phyloP scores from a whole-genome alignment of 2,329 filamentous ascomycete genomes.

The Pseudogymnoascus sp. region DNA sequence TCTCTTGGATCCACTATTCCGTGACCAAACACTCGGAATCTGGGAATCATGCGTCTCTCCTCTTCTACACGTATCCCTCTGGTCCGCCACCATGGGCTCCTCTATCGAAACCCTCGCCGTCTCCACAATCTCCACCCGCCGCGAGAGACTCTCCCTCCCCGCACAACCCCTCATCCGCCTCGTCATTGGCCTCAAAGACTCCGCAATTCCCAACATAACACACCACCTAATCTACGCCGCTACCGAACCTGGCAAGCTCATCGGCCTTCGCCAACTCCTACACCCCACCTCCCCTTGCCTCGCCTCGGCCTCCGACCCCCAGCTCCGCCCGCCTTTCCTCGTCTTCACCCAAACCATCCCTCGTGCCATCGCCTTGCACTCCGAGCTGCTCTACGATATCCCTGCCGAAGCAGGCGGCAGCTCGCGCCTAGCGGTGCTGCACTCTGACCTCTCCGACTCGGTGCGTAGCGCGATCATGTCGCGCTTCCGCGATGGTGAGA shows the following conservation, averaged over 20 bases:
- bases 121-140: slow-evolving; percentile 54
- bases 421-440: slow-evolving; percentile 77
- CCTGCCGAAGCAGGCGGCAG: slow-evolving; percentile 78
- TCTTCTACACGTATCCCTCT: slow-evolving; percentile 67
- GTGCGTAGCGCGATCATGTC: slow-evolving; percentile 76
- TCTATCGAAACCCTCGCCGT: slow-evolving; percentile 74
- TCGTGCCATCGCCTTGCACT: slow-evolving; percentile 75
- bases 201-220: slow-evolving; percentile 82
- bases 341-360: slow-evolving; percentile 96
- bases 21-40: slow-evolving; percentile 75
- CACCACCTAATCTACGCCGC: slow-evolving; percentile 87
- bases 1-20: slow-evolving; percentile 81
- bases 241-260: slow-evolving; percentile 85
- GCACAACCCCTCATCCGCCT: slow-evolving; percentile 58
- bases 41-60: slow-evolving; percentile 70
- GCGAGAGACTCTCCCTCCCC: slow-evolving; percentile 29
- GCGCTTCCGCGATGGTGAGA: slow-evolving; percentile 79
- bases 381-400: slow-evolving; percentile 91
- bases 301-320: slow-evolving; percentile 27
- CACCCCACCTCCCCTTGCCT: slow-evolving; percentile 59
- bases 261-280: slow-evolving; percentile 81
- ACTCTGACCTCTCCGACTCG: slow-evolving; percentile 72
- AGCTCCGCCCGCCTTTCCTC: slow-evolving; percentile 76
- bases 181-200: slow-evolving; percentile 94
- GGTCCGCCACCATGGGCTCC: slow-evolving; percentile 96